A percentile compares a stretch with the other conserved stretches of the same genome.
phyloP scores from a whole-genome alignment of 2,329 filamentous ascomycete genomes.

The Xylaria sp. region DNA sequence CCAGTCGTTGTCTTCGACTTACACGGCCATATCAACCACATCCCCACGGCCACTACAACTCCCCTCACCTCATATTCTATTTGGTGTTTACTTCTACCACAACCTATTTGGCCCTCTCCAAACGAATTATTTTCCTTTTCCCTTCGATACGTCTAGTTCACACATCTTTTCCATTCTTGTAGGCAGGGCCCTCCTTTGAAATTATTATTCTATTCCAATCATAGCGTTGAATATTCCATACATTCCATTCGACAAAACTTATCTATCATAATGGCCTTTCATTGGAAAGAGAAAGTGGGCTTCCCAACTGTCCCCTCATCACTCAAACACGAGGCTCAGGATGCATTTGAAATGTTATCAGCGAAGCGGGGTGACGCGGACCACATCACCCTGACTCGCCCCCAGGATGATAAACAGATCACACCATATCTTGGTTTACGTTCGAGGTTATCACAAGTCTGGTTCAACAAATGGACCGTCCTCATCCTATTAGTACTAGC shows the following conservation, averaged over 20 bases:
- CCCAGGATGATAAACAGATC: slow-evolving; percentile 62
- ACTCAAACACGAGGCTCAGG: slow-evolving; percentile 45
- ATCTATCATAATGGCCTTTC: slow-evolving; percentile 38
- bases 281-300: slow-evolving; percentile 39
- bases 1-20: slow-evolving; percentile 15
- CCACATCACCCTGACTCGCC: slow-evolving; percentile 8
- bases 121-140: slow-evolving; percentile 2
- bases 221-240: slow-evolving; percentile 10
- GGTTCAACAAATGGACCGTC: slow-evolving; percentile 98
- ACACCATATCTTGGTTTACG: slow-evolving; percentile 93
- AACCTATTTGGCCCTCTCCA: neutral
- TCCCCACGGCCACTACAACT: slow-evolving; percentile 8
- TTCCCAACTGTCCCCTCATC: slow-evolving; percentile 43
- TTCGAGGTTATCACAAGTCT: slow-evolving; percentile 91
- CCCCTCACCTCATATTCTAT: neutral
- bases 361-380: slow-evolving; percentile 1
- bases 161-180: slow-evolving; percentile 8
- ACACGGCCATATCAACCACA: slow-evolving; percentile 20
- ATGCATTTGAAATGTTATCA: slow-evolving; percentile 48
- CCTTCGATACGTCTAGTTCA: neutral
- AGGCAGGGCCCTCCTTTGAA: slow-evolving; percentile 9
- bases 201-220: slow-evolving; percentile 1
- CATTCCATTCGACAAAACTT: slow-evolving; percentile 17
- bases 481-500: slow-evolving; percentile 86
- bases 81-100: slow-evolving; percentile 22